These are phyloP conservation scores for Nevesoporus exiguus DNA, from an alignment of 768 basidiomycete species.

Conservation along the genomic window DNA sequence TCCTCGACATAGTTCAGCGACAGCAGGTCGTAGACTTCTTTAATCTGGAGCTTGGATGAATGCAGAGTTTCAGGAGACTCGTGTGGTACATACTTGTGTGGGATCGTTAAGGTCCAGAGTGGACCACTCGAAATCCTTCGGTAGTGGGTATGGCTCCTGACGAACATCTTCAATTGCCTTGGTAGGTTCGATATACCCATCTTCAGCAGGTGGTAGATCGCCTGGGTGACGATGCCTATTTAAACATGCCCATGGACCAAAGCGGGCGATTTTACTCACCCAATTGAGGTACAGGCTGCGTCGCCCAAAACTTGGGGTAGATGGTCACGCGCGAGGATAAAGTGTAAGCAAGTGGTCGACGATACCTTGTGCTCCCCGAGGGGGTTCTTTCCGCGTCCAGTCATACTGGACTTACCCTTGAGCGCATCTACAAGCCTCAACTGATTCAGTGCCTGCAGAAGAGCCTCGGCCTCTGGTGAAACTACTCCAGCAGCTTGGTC, in stretches of 20 bases:
- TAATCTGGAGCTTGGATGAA: constrained; percentile 48
- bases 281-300: constrained; percentile 93
- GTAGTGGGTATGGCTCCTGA: constrained; percentile 84
- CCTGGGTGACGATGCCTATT: constrained; percentile 37
- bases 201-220: constrained; percentile 60
- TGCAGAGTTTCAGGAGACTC: not conserved
- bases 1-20: constrained; percentile 97
- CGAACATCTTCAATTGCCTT: constrained; percentile 75
- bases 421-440: constrained; percentile 83
- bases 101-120: constrained; percentile 75
- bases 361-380: constrained; percentile 86
- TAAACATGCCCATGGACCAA: not conserved
- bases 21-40: constrained; percentile 89
- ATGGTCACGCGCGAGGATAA: constrained; percentile 7
- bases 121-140: constrained; percentile 91
- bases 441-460: constrained; percentile 68
- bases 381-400: constrained; percentile 74
- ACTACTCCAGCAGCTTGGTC: constrained; percentile 45
- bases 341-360: constrained; percentile 2
- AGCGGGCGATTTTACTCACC: constrained; percentile 43
- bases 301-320: constrained; percentile 81
- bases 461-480: constrained; percentile 59
- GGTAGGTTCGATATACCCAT: constrained; percentile 87
- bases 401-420: constrained; percentile 75
- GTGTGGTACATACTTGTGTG: constrained; percentile 50